Base-by-base conservation (phyloP, 2,329 filamentous ascomycete genomes). In the Pseudopithomyces maydicus region DNA sequence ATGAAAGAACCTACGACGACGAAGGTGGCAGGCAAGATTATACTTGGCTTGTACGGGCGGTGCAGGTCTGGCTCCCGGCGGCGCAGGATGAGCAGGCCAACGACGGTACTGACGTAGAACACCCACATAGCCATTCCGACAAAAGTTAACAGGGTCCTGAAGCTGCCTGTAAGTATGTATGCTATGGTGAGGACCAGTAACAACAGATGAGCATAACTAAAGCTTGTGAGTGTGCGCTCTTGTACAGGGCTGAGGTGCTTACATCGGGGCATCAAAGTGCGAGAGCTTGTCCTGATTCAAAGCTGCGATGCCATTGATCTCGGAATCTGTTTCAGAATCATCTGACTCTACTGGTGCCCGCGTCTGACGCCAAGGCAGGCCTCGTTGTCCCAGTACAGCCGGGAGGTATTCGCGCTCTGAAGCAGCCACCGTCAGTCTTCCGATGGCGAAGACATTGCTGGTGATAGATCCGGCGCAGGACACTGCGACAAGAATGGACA, bases 61-160 rank as follows among this genome's bases (percentile, higher is more conserved):
- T 76, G 63, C 2, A 88, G 74, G 0, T 74, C 69, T 0, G 85
- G 86, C 66, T 88, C 84, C 1, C 83, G 79, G 54, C 80, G 80
- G 12, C 86, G 80, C 42, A 88, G 71, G 15, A 87, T 73, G 10
- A 88, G 76, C 1, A 84, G 81, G 0, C 85, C 86, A 0, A 87
- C 64, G 0, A 88, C 85, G 0, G 85, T 85, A 29, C 87, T 77
- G 65, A 88, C 86, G 74, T 88, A 88, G 71, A 88, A 88, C 0
- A 85, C 82, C 67, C 85, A 88, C 57, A 67, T 68, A 8, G 72
- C 72, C 71, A 75, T 74, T 15, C 72, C 71, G 23, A 72, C 70
- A 47, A 76, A 86, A 0, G 85, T 88, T 11, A 88, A 65, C 0
- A 88, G 80, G 0, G 83, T 82, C 33, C 85, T 81, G 74, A 88